Evolutionary conservation across 208 protist genomes (phyloP).

Genomic region (Herpetomonas muscarum): DNA sequence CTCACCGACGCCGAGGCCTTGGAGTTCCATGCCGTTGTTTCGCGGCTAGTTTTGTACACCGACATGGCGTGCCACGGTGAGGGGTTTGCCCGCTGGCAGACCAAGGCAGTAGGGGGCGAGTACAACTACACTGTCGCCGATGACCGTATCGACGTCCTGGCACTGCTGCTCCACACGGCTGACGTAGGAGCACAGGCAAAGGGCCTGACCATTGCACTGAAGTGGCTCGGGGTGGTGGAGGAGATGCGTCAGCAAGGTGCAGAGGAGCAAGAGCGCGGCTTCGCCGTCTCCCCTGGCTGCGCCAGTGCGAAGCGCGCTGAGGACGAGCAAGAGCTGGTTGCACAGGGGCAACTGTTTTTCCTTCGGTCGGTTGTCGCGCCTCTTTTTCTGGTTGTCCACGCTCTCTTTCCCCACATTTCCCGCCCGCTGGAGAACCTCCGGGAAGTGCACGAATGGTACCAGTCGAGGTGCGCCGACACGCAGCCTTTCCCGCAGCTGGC

Average conservation of each 20-base stretch:
- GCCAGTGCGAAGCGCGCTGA: too few species aligned
- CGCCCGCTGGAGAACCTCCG: conserved; percentile 50
- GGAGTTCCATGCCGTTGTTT: conserved; percentile 58
- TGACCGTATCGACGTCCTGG: conserved; percentile 51
- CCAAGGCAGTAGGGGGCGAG: conserved; percentile 8
- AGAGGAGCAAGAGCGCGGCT: conserved; percentile 39
- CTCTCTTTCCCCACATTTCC: conserved; percentile 46
- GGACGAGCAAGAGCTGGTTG: background rate
- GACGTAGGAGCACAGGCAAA: conserved; percentile 71
- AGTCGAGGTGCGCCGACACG: conserved; percentile 8
- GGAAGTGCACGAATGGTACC: conserved; percentile 43
- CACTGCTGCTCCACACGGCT: conserved; percentile 66
- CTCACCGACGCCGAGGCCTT: conserved; percentile 49
- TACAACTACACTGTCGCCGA: conserved; percentile 33
- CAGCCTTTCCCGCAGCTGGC: conserved; percentile 30
- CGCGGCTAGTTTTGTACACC: conserved; percentile 43
- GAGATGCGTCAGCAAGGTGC: conserved; percentile 77
- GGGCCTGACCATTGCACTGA: conserved; percentile 43
- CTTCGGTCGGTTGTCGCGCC: conserved; percentile 72
- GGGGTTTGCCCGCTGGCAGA: conserved; percentile 23
- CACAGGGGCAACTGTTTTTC: conserved; percentile 57
- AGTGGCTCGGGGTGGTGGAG: conserved; percentile 73
- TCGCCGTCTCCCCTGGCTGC: conserved; percentile 50
- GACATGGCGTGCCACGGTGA: conserved; percentile 58
- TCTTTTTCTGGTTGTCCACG: conserved; percentile 56